Percentiles rank a stretch among this genome's conserved stretches.
phyloP scores from a whole-genome alignment of 768 basidiomycete species.

The Leucocoprinus leucothites region DNA sequence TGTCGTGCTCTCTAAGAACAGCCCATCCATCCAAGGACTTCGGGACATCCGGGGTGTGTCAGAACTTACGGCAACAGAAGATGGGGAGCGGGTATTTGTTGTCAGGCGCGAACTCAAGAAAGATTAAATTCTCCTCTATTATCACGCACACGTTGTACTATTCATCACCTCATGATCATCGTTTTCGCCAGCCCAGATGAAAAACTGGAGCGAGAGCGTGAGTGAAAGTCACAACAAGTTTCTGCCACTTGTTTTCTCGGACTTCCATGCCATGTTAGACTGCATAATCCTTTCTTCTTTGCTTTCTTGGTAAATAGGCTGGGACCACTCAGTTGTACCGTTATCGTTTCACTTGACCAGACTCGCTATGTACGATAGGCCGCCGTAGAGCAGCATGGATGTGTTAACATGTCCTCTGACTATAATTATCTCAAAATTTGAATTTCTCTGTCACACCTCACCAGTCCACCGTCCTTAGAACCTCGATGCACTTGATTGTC shows the following conservation, averaged over 20 bases:
- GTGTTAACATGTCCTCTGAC: no score
- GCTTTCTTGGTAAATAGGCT: background rate
- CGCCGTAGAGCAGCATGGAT: background rate
- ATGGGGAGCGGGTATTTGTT: slow-evolving; percentile 75
- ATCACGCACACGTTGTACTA: slow-evolving; percentile 11
- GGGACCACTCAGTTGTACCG: background rate
- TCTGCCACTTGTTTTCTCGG: background rate
- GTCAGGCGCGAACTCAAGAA: slow-evolving; percentile 80
- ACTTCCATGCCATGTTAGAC: background rate
- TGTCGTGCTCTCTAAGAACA: slow-evolving; percentile 73
- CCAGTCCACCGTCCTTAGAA: no score
- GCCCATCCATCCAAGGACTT: slow-evolving; percentile 51
- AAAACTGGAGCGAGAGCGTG: background rate
- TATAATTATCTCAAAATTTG: no score
- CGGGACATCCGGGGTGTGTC: slow-evolving; percentile 52
- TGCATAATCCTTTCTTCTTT: background rate
- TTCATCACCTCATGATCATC: slow-evolving; percentile 14
- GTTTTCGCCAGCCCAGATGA: background rate
- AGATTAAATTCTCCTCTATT: slow-evolving; percentile 43
- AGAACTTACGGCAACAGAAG: slow-evolving; percentile 59
- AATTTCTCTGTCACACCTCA: no score
- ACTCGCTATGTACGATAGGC: background rate
- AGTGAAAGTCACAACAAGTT: background rate
- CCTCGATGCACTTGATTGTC: no score
- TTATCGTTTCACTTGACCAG: background rate